phyloP scores from a whole-genome alignment of 441 rosid species.

The Theobroma grandiflorum region DNA sequence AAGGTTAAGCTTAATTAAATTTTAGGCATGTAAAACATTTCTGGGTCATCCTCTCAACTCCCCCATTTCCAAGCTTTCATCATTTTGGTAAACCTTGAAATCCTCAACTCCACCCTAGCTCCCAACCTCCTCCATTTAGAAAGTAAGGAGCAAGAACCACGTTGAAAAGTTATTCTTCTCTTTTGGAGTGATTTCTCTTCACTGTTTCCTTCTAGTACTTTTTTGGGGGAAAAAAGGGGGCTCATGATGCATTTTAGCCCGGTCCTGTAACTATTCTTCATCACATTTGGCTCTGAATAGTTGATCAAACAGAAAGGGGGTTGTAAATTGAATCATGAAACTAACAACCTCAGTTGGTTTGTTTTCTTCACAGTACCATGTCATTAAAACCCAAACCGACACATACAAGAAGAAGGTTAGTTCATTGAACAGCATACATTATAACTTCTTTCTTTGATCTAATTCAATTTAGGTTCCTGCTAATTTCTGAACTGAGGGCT shows the following conservation, averaged over 20 bases:
- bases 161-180: too few species aligned
- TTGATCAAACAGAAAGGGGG: not conserved
- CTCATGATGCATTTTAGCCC: not conserved
- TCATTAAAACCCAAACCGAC: constrained; percentile 53
- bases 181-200: not conserved
- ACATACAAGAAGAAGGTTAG: constrained; percentile 59
- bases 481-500: not conserved
- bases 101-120: not conserved
- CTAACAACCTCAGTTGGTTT: constrained; percentile 1
- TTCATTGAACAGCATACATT: not conserved
- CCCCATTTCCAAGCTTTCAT: constrained; percentile 2
- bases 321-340: not conserved
- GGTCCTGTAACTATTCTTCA: not conserved
- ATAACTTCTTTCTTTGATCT: not conserved
- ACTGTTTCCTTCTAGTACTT: not conserved
- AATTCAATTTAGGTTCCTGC: not conserved
- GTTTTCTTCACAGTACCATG: constrained; percentile 45
- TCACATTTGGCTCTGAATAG: not conserved
- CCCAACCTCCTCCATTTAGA: not conserved
- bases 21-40: not conserved
- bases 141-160: too few species aligned
- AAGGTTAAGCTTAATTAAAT: not conserved
- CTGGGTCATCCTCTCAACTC: not conserved
- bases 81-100: constrained; percentile 10
- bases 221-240: not conserved